Evolutionary conservation across 1,284 basidiomycete species (phyloP).

Genomic region (Fomes fomentarius): DNA sequence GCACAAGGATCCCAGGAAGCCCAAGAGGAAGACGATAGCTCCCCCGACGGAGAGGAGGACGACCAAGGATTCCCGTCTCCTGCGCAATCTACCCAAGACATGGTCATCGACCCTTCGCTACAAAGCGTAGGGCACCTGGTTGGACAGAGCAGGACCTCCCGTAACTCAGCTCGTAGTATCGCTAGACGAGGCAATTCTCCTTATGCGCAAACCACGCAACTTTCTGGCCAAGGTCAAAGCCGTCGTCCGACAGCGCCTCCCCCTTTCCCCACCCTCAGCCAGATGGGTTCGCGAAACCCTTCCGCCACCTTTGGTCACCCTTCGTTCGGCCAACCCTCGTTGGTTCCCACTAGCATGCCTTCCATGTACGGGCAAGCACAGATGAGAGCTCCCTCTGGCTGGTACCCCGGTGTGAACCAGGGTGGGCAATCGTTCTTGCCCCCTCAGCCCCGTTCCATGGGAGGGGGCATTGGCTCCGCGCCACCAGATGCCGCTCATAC

Average conservation of each 20-base stretch:
- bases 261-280: neutral
- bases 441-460: constrained; percentile 4
- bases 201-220: constrained; percentile 9
- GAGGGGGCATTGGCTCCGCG: neutral
- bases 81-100: constrained; percentile 28
- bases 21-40: constrained; percentile 8
- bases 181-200: constrained; percentile 23
- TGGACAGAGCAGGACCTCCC: constrained; percentile 33
- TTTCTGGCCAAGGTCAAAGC: neutral
- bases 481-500: neutral
- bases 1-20: neutral
- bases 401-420: constrained; percentile 5
- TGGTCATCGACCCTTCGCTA: constrained; percentile 40
- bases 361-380: constrained; percentile 17
- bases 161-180: constrained; percentile 14
- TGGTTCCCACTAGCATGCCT: constrained; percentile 9
- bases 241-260: constrained; percentile 2
- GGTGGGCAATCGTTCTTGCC: constrained; percentile 9
- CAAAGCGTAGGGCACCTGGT: constrained; percentile 36
- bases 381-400: constrained; percentile 3
- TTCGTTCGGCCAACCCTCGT: constrained; percentile 17
- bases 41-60: constrained; percentile 14
- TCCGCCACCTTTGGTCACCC: constrained; percentile 8
- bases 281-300: neutral
- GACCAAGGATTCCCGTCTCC: constrained; percentile 17